Evolutionary conservation across 345 rosid genomes (phyloP).

Genomic region (Hibiscus tridactylites): DNA sequence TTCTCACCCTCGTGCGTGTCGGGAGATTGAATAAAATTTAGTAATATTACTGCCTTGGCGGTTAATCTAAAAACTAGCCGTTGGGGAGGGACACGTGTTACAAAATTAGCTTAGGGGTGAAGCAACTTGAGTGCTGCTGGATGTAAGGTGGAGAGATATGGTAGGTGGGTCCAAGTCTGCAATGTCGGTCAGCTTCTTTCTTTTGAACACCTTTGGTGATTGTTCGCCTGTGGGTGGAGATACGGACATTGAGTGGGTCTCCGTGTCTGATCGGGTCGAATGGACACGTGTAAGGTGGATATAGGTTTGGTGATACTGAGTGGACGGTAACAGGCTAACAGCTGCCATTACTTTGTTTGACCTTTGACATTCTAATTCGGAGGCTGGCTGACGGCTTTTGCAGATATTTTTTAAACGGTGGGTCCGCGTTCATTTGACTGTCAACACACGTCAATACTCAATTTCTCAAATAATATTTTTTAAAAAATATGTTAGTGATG

Average conservation of each 20-base stretch:
- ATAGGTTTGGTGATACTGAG: not conserved
- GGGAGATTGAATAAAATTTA: not conserved
- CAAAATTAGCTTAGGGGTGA: not conserved
- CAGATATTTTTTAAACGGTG: too few species aligned
- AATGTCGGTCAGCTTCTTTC: not conserved
- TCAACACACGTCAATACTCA: not conserved
- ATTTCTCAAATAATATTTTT: not conserved
- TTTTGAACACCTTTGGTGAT: not conserved
- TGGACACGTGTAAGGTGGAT: not conserved
- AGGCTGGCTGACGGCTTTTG: not conserved
- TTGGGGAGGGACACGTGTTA: constrained; percentile 35
- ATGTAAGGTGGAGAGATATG: constrained; percentile 28
- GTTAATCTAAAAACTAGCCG: constrained; percentile 34
- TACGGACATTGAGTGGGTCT: not conserved
- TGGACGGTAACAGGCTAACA: not conserved
- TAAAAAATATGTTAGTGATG: too few species aligned
- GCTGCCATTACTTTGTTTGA: not conserved
- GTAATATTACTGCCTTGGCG: constrained; percentile 17
- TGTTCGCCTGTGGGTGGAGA: not conserved
- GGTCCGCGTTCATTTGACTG: not conserved
- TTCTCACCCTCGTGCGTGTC: not conserved
- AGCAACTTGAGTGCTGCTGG: constrained; percentile 12
- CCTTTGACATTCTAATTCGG: not conserved
- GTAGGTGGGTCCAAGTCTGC: constrained; percentile 43
- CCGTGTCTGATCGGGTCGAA: not conserved